Evolutionary conservation across 345 rosid genomes (phyloP).

Genomic region (Turritis glabra): DNA sequence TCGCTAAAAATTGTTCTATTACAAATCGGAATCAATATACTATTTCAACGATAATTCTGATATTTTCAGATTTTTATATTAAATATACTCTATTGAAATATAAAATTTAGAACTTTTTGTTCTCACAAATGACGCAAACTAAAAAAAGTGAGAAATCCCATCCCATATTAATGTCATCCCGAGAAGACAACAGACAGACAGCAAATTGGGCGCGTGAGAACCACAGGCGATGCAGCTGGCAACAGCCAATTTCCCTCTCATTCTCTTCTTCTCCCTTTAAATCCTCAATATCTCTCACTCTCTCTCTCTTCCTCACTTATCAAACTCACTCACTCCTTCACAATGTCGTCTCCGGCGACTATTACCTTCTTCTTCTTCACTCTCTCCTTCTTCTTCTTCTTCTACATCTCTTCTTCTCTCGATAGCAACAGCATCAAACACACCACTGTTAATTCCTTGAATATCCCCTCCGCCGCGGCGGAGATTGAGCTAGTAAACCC

Average conservation of each 20-base stretch:
- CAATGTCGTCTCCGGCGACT: constrained; percentile 41
- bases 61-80: no score
- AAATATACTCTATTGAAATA: no score
- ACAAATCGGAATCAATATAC: no score
- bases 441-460: constrained; percentile 40
- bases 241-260: constrained; percentile 63
- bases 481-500: constrained; percentile 55
- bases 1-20: no score
- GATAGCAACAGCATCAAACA: background rate
- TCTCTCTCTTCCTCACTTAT: background rate
- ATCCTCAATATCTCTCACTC: background rate
- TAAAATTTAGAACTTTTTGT: no score
- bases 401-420: background rate
- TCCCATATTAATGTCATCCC: no score
- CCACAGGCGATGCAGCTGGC: constrained; percentile 60
- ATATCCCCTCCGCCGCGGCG: constrained; percentile 1
- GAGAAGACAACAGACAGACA: no score
- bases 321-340: background rate
- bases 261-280: background rate
- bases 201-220: constrained; percentile 37
- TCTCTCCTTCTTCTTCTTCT: constrained; percentile 6
- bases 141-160: no score
- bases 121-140: no score
- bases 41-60: no score
- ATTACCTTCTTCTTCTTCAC: constrained; percentile 1